phyloP scores from a whole-genome alignment of 169 alveolate genomes.

The Miamiensis avidus region DNA sequence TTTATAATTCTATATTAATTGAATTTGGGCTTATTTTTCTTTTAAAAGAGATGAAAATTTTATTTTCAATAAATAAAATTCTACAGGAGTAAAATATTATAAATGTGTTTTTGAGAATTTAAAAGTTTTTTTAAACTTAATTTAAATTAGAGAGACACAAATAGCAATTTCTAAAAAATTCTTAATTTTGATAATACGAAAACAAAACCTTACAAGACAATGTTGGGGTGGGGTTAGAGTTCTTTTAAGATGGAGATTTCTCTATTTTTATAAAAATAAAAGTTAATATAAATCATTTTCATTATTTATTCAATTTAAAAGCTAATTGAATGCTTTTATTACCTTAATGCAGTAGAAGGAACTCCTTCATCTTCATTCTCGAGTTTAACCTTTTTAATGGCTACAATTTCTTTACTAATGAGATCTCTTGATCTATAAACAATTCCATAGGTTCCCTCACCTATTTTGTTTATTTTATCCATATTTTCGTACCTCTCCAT shows the following conservation, averaged over 20 bases:
- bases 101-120: background rate
- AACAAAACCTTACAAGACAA: constrained; percentile 68
- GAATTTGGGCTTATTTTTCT: background rate
- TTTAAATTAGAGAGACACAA: too few species aligned
- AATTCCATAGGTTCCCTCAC: constrained; percentile 81
- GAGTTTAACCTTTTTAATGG: constrained; percentile 75
- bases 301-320: too few species aligned
- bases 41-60: background rate
- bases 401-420: constrained; percentile 70
- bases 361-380: constrained; percentile 87
- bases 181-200: too few species aligned
- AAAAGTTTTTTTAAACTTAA: too few species aligned
- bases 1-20: background rate
- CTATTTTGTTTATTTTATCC: constrained; percentile 58
- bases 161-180: too few species aligned
- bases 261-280: constrained; percentile 32
- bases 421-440: constrained; percentile 74
- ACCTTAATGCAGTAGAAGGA: constrained; percentile 85
- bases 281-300: constrained; percentile 44
- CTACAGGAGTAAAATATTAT: background rate
- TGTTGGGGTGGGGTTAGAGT: constrained; percentile 71
- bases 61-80: background rate
- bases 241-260: constrained; percentile 79
- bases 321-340: too few species aligned
- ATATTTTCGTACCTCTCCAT: constrained; percentile 71